Base-by-base conservation (phyloP, 305 asterid species). In the Fraxinus paxiana region DNA sequence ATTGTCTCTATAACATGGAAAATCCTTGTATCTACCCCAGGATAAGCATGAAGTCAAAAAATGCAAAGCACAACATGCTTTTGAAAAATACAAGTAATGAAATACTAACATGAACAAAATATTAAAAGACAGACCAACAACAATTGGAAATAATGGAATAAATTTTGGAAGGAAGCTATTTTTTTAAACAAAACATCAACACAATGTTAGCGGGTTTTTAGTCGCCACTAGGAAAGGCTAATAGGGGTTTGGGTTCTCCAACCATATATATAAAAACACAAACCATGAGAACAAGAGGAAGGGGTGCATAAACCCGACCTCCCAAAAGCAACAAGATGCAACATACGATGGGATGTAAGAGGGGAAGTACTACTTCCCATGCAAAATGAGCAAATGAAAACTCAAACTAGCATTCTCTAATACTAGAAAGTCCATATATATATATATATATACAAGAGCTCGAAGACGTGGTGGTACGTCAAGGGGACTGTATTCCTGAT, bases 11-110 rank as follows among this genome's bases (percentile, higher is more conserved):
- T 80, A 38, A 38, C 82, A 75, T 75, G 65, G 70, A 18, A 73
- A 71, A 46, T 81, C 35, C 18, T 24, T 56, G 38, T 20, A n/a
- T 73, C 28, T 69, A 34, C 6, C 77, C 24, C 33, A 22, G 81
- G 72, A 26, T 69, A 79, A 63, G 37, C 77, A 54, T 43, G 54
- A 63, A 26, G 6, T 8, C n/a, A 63, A 13, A 22, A 22, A 24
- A 61, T 74, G 70, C 78, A 72, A 61, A 76, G 20, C 56, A 76
- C 20, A 2, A 63, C 13, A 6, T 35, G 48, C 77, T 83, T 83
- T 72, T 59, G 30, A 56, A 24, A 83, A 74, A 63, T 71, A 17
- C 65, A 75, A 43, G 75, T 48, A 46, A 56, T 77, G 51, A 73
- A 80, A 34, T 70, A 35, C 73, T 38, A 37, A 46, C 0, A n/a